These are phyloP conservation scores for Hymenoscyphus fructigenus DNA, from an alignment of 2,329 filamentous ascomycete species.

Conservation along the genomic window DNA sequence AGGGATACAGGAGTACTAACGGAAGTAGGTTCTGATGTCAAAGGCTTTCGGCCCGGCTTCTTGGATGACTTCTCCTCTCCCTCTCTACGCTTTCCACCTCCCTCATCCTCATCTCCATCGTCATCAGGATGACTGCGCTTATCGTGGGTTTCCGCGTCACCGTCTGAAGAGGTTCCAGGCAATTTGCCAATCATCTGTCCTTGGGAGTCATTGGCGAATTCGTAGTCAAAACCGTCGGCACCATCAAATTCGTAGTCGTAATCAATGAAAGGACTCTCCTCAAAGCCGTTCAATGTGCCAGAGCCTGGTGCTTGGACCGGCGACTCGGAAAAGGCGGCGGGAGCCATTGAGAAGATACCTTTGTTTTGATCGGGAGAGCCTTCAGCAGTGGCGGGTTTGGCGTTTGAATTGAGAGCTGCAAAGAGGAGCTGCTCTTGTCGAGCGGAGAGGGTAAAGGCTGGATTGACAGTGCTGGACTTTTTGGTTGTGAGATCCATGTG, in stretches of 20 bases:
- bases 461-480: slow-evolving; percentile 36
- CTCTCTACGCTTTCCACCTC: slow-evolving; percentile 76
- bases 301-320: slow-evolving; percentile 44
- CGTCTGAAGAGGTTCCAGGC: slow-evolving; percentile 49
- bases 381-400: slow-evolving; percentile 25
- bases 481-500: slow-evolving; percentile 26
- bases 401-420: slow-evolving; percentile 72
- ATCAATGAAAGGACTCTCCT: slow-evolving; percentile 81
- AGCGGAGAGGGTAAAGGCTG: slow-evolving; percentile 69
- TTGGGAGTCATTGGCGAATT: slow-evolving; percentile 50
- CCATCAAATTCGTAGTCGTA: slow-evolving; percentile 73
- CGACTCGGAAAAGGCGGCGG: slow-evolving; percentile 51
- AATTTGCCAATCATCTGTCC: slow-evolving; percentile 75
- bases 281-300: slow-evolving; percentile 51
- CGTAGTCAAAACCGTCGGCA: slow-evolving; percentile 69
- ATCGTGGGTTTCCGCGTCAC: slow-evolving; percentile 54
- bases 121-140: slow-evolving; percentile 74
- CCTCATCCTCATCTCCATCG: slow-evolving; percentile 62
- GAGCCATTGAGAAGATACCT: slow-evolving; percentile 46
- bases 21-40: slow-evolving; percentile 92
- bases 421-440: slow-evolving; percentile 76
- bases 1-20: slow-evolving; percentile 56
- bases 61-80: slow-evolving; percentile 79
- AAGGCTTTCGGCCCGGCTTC: slow-evolving; percentile 93
- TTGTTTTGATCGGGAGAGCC: slow-evolving; percentile 32